These are phyloP conservation scores for Amanita brunnescens DNA, from an alignment of 768 basidiomycete genomes.

Conservation along the genomic window DNA sequence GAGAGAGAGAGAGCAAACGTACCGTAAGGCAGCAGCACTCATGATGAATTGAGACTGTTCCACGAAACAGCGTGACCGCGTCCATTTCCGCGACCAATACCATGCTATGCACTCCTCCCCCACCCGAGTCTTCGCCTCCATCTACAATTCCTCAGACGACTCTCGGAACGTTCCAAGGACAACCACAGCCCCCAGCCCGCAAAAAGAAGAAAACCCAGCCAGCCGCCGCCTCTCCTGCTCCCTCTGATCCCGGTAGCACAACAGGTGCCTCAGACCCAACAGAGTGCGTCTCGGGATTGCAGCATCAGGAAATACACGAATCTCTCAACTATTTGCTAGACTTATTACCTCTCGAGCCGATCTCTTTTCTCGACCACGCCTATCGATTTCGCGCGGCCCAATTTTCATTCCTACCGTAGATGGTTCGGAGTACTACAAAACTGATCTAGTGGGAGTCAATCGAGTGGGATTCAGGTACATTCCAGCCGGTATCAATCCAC, in stretches of 20 bases:
- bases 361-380: slow-evolving; percentile 58
- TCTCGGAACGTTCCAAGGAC: slow-evolving; percentile 1
- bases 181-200: slow-evolving; percentile 24
- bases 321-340: background rate
- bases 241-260: slow-evolving; percentile 39
- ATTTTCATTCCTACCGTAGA: slow-evolving; percentile 54
- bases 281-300: slow-evolving; percentile 23
- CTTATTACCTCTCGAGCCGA: slow-evolving; percentile 48
- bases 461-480: slow-evolving; percentile 73
- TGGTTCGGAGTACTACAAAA: slow-evolving; percentile 49
- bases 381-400: slow-evolving; percentile 69
- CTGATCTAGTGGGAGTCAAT: slow-evolving; percentile 65
- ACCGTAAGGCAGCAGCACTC: slow-evolving; percentile 35
- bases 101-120: background rate
- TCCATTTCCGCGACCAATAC: background rate
- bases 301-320: slow-evolving; percentile 3
- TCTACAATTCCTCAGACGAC: background rate
- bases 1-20: slow-evolving; percentile 11
- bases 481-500: slow-evolving; percentile 65
- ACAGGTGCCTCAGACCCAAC: slow-evolving; percentile 23
- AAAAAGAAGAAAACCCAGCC: slow-evolving; percentile 53
- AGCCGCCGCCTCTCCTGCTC: slow-evolving; percentile 46
- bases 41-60: slow-evolving; percentile 8
- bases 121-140: background rate
- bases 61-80: background rate